Base-by-base conservation (phyloP, 371 early-diverging fungal genomes). In the Apophysomyces elegans region DNA sequence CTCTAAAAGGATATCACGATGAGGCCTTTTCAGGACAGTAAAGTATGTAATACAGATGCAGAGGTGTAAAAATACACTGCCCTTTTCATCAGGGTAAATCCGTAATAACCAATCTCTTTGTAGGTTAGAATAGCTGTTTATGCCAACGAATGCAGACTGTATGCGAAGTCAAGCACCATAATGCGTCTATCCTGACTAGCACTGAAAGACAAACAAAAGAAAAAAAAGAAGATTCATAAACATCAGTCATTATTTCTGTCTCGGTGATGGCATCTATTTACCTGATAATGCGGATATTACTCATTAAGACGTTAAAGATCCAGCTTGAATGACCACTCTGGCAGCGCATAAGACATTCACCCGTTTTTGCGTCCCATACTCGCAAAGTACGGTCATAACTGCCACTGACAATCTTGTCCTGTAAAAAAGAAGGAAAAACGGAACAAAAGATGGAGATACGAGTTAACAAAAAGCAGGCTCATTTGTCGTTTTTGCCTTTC, bases 311-410 rank as follows among this genome's bases (percentile, higher is more conserved):
- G 75, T 95, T 92, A 77, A 96, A 96, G 14, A 97, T 95, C 96
- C 96, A 96, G 67, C 90, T 91, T 0, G 88, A 73, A 71, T 95
- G 93, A n/a, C 89, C 94, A 57, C 84, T 86, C 62, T 84, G 80
- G 57, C 93, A 86, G 72, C 89, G 84, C 36, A 91, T 68, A 3
- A 78, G 39, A 38, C 83, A 80, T 35, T 65, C 56, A 7, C 76
- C 76, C 12, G 74, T 72, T 18, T 71, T 66, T 2, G 86, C 67
- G 69, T 97, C 94, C 96, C 97, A 99, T 32, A 99, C 93, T 73
- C 94, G 95, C 60, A 99, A 85, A 0, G 95, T 91, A 62, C 95
- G 93, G 78, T 99, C 99, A 75, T 98, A 97, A 41, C 83, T 78
- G 12, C 83, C 83, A 36, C 70, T 83, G 1, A 83, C 72, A 39